phyloP scores from a whole-genome alignment of 345 rosid genomes.

The Eucalyptus dawsonii region DNA sequence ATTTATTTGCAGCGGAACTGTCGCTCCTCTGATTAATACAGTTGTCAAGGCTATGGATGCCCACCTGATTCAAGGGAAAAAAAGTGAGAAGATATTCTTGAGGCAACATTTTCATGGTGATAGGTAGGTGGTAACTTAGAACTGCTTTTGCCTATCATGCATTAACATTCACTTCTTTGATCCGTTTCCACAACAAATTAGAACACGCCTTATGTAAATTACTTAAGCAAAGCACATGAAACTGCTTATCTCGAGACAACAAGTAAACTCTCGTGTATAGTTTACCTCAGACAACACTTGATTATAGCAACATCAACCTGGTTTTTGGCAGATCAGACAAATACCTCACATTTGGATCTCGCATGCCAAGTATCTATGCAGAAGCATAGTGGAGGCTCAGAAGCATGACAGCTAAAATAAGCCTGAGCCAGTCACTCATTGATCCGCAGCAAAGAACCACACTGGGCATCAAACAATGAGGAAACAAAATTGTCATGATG shows the following conservation, averaged over 20 bases:
- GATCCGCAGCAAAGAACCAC: neutral
- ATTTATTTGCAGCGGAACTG: conserved; percentile 27
- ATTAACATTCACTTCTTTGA: neutral
- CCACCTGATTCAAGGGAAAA: conserved; percentile 23
- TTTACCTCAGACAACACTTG: neutral
- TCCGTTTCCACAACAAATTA: neutral
- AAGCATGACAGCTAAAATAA: neutral
- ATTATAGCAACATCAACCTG: neutral
- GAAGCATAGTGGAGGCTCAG: neutral
- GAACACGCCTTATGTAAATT: neutral
- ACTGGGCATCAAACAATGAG: neutral
- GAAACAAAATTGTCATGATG: neutral
- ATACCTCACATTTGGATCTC: neutral
- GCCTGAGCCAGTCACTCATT: neutral
- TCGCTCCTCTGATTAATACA: conserved; percentile 25
- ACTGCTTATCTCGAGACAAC: neutral
- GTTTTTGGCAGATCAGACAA: neutral
- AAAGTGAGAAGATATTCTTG: neutral
- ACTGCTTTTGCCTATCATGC: neutral
- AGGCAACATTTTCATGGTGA: neutral
- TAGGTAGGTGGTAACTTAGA: neutral
- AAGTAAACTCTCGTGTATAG: neutral
- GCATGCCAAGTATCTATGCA: neutral
- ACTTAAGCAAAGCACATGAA: neutral
- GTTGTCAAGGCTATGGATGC: conserved; percentile 38